A percentile compares a stretch with the other conserved stretches of the same genome.
These are phyloP conservation scores for Penicillium paradoxum DNA, from an alignment of 495 filamentous ascomycete genomes.

Conservation along the genomic window DNA sequence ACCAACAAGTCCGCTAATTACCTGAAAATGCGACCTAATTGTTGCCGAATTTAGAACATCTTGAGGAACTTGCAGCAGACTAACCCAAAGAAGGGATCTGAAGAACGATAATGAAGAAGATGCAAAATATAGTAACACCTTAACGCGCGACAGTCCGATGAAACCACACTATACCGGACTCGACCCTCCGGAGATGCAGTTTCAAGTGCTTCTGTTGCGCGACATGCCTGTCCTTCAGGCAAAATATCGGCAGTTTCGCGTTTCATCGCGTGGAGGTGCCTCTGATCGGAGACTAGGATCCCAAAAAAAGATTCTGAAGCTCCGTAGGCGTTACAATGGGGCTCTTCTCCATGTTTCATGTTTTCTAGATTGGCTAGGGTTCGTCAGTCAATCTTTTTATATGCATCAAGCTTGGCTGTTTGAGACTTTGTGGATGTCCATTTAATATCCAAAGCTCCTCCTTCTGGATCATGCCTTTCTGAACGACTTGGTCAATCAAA, in stretches of 20 bases:
- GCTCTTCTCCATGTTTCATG: slow-evolving; percentile 43
- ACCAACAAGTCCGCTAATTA: slow-evolving; percentile 24
- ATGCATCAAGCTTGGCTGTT: slow-evolving; percentile 19
- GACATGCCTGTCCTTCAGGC: slow-evolving; percentile 14
- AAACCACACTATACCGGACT: slow-evolving; percentile 32
- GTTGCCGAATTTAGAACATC: slow-evolving; percentile 40
- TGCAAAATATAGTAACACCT: slow-evolving; percentile 45
- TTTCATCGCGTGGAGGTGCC: slow-evolving; percentile 27
- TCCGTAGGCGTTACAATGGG: slow-evolving; percentile 34
- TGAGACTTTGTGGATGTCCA: slow-evolving; percentile 24
- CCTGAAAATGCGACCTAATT: slow-evolving; percentile 25
- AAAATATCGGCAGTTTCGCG: slow-evolving; percentile 32
- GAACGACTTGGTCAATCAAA: slow-evolving; percentile 6
- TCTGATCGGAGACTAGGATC: slow-evolving; percentile 25
- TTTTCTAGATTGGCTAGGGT: slow-evolving; percentile 27
- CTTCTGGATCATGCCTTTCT: slow-evolving; percentile 17
- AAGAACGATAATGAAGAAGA: slow-evolving; percentile 25
- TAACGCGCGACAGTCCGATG: slow-evolving; percentile 42
- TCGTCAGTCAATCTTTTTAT: slow-evolving; percentile 28
- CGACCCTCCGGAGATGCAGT: slow-evolving; percentile 8
- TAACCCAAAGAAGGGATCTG: slow-evolving; percentile 28
- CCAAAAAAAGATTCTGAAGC: slow-evolving; percentile 29
- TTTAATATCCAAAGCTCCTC: slow-evolving; percentile 41
- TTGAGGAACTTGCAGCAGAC: slow-evolving; percentile 21
- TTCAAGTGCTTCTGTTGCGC: slow-evolving; percentile 27